Percentiles rank a stretch among this genome's conserved stretches.
Conservation (phyloP, 2,329 filamentous ascomycete species). For the Diaporthe eres region DNA sequence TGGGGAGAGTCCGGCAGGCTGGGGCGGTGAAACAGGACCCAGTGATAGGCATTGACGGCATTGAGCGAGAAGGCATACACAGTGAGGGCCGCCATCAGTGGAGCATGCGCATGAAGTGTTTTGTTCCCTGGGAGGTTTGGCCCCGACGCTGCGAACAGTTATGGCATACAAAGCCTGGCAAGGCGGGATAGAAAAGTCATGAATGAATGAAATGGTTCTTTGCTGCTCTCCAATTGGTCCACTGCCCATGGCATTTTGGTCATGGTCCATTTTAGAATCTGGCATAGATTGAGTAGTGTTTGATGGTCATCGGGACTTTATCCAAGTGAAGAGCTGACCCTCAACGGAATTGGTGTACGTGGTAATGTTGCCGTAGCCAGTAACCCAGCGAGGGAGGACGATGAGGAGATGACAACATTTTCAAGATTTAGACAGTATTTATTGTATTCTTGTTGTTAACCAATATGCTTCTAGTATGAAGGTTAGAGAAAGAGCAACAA, state of each 20-base stretch:
- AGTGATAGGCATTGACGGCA: not conserved
- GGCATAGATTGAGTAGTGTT: not conserved
- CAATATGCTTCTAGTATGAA: conserved; percentile 21
- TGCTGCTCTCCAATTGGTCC: no score
- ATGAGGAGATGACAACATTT: no score
- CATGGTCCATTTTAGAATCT: not conserved
- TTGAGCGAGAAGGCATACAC: conserved; percentile 2
- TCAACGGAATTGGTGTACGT: no score
- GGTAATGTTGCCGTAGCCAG: not conserved
- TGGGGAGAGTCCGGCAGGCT: not conserved
- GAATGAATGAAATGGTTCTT: conserved; percentile 17
- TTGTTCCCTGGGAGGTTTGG: not conserved
- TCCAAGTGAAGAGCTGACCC: not conserved
- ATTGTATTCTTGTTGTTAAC: not conserved
- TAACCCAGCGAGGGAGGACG: no score
- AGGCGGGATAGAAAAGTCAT: conserved; percentile 8
- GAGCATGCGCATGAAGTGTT: not conserved
- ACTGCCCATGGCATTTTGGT: not conserved
- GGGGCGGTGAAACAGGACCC: conserved; percentile 25
- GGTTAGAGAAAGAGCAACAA: not conserved
- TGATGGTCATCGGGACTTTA: not conserved
- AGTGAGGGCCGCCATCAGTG: not conserved
- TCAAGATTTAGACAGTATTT: not conserved
- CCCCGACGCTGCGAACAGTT: not conserved
- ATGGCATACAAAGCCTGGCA: not conserved